A percentile compares a stretch with the other conserved stretches of the same genome.
phyloP scores from a whole-genome alignment of 768 basidiomycete genomes.

The Tylopilus sp. region DNA sequence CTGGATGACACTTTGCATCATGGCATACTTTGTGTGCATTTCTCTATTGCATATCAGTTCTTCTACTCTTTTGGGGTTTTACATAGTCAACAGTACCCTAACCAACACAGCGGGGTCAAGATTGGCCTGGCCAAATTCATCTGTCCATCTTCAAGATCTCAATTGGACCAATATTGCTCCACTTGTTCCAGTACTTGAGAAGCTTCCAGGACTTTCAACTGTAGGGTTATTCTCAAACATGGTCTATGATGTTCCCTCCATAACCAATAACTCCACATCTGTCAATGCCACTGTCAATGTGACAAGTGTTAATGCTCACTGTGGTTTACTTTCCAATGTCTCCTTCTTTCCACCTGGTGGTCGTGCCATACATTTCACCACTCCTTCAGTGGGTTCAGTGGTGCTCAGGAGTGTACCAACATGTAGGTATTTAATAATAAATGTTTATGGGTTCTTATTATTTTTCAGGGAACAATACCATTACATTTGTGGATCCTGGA shows the following conservation, averaged over 20 bases:
- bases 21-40: conserved; percentile 15
- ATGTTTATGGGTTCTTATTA: too few species aligned
- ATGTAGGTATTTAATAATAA: too few species aligned
- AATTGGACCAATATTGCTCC: not conserved
- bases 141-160: not conserved
- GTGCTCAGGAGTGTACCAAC: too few species aligned
- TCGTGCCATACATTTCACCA: too few species aligned
- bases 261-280: not conserved
- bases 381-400: too few species aligned
- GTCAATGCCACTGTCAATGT: not conserved
- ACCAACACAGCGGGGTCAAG: not conserved
- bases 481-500: not conserved
- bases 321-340: not conserved
- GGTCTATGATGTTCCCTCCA: not conserved
- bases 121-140: conserved; percentile 4
- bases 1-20: conserved; percentile 8
- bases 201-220: not conserved
- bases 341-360: too few species aligned
- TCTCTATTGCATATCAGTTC: conserved; percentile 20
- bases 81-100: conserved; percentile 6
- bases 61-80: conserved; percentile 18
- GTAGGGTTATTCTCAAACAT: conserved; percentile 2
- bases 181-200: not conserved
- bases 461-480: too few species aligned
- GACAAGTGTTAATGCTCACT: not conserved